Conservation (phyloP, 345 rosid species). For the Populus pruinosa region DNA sequence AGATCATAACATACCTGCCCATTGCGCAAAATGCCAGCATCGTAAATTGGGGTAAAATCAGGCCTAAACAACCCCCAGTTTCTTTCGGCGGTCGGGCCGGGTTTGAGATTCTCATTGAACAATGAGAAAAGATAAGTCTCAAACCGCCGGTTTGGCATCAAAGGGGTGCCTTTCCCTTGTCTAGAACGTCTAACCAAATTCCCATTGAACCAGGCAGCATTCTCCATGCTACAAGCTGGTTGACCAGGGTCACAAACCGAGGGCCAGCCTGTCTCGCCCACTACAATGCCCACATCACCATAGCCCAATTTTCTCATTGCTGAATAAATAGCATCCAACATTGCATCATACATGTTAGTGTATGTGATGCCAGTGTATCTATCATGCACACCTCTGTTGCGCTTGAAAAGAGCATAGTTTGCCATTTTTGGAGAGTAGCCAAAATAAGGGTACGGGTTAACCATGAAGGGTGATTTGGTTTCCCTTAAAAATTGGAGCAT, state of each 20-base stretch:
- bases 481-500: slow-evolving; percentile 23
- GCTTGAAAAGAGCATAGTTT: slow-evolving; percentile 15
- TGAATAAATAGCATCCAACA: slow-evolving; percentile 22
- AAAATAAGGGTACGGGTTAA: slow-evolving; percentile 24
- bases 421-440: slow-evolving; percentile 14
- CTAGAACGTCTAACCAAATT: neutral
- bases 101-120: slow-evolving; percentile 25
- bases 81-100: slow-evolving; percentile 18
- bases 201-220: slow-evolving; percentile 19
- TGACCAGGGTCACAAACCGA: slow-evolving; percentile 15
- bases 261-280: slow-evolving; percentile 35
- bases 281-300: slow-evolving; percentile 18
- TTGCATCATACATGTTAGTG: slow-evolving; percentile 23
- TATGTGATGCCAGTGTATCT: slow-evolving; percentile 7
- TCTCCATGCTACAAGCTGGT: slow-evolving; percentile 10
- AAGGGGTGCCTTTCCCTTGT: slow-evolving; percentile 15
- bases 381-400: slow-evolving; percentile 16
- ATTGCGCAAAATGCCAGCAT: slow-evolving; percentile 14
- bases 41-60: slow-evolving; percentile 22
- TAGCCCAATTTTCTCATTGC: slow-evolving; percentile 23
- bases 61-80: slow-evolving; percentile 26
- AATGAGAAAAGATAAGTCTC: slow-evolving; percentile 19
- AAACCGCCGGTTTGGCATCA: slow-evolving; percentile 24
- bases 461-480: slow-evolving; percentile 19
- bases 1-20: neutral